Evolutionary conservation across 2,329 filamentous ascomycete genomes (phyloP), one percentile per base, ranked within the genome.

Genomic region (Leptographium flavum): DNA sequence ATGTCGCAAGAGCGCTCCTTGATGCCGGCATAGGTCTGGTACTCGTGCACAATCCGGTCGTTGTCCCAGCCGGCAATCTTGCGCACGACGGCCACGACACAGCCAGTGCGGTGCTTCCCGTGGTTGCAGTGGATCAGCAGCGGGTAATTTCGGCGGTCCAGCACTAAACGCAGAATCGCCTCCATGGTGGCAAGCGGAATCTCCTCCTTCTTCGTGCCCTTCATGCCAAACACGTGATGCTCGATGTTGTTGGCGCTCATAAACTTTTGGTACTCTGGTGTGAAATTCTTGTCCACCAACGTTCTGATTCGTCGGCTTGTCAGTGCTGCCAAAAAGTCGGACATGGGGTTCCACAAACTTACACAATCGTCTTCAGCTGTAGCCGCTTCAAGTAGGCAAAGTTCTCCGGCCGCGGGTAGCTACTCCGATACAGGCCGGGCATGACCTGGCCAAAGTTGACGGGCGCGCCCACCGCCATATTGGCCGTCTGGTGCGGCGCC

Each of bases 61-160:
- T 77, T 59, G 17, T 76, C 66, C 79, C 83, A 85, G 14, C 82
- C 77, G 14, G 77, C 73, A 13, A 84, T 63, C 58, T 83, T 85
- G 50, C 87, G 79, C 50, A 93, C 72, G 47, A 83, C 79, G 17
- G 79, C 88, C 41, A 88, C 74, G n/a, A 92, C 81, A 57, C 87
- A 94, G 21, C 88, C 88, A 17, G 88, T 94, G 47, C 88, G 82
- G 58, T 95, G 88, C 73, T 81, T 92, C 58, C 88, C 88, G 54
- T 94, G 88, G 58, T 94, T 95, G 71, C 88, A 95, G 61, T 95
- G 88, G 39, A 95, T 74, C 33, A 94, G 70, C 11, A 95, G 63
- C 0, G 88, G 88, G 52, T 92, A 79, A 50, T 93, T 87, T 30
- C 69, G 63, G 41, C 72, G 72, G 56, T 93, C 75, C 44, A 90